Evolutionary conservation across 176 grass and related monocot species (phyloP).

Genomic region (Neostapfia colusana): DNA sequence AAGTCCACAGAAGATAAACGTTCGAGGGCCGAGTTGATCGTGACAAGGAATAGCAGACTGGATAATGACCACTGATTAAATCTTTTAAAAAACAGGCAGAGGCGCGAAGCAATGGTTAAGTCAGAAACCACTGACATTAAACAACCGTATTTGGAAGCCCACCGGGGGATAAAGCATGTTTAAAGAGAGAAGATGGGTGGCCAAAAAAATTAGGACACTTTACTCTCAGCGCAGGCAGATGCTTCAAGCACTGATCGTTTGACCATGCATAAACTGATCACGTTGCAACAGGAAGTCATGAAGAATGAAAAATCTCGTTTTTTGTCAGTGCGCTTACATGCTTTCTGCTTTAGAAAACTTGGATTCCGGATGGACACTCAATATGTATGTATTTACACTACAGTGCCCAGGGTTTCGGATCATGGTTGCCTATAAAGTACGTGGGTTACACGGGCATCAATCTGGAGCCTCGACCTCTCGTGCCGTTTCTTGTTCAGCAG

Average conservation of each 20-base stretch:
- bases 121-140: slow-evolving; percentile 29
- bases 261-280: neutral
- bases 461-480: neutral
- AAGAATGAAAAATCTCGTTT: neutral
- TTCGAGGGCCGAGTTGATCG: neutral
- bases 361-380: neutral
- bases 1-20: neutral
- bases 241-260: neutral
- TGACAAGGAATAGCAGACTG: neutral
- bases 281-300: neutral
- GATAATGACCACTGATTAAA: neutral
- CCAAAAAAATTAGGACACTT: neutral
- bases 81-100: neutral
- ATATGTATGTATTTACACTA: neutral
- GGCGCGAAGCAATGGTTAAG: neutral
- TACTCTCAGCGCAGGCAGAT: neutral
- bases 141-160: neutral
- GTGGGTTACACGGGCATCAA: too few species aligned
- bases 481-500: neutral
- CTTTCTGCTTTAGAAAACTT: neutral
- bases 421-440: neutral
- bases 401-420: neutral
- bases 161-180: neutral
- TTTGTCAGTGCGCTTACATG: neutral
- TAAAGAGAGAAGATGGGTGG: neutral